phyloP scores from a whole-genome alignment of 306 rosid genomes.

The Quercus wislizeni region DNA sequence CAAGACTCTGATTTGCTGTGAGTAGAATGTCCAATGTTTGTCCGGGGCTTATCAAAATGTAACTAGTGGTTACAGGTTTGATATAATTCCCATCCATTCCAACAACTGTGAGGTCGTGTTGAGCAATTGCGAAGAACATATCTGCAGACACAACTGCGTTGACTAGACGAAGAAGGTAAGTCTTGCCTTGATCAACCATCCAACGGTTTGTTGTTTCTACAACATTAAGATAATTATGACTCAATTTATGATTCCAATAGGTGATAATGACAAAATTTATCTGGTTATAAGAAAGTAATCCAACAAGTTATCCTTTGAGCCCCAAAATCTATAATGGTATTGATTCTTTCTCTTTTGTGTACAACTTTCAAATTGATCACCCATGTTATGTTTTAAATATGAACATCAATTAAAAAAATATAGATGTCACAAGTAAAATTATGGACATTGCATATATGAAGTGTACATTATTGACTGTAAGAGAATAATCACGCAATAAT shows the following conservation, averaged over 20 bases:
- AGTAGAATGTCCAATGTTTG: slow-evolving; percentile 43
- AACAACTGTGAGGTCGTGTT: slow-evolving; percentile 45
- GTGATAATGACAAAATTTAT: no score
- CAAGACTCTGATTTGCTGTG: slow-evolving; percentile 31
- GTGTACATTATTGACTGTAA: no score
- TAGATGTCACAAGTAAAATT: no score
- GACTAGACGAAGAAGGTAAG: slow-evolving; percentile 41
- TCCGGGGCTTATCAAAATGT: slow-evolving; percentile 48
- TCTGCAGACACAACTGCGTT: slow-evolving; percentile 34
- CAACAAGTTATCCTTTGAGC: no score
- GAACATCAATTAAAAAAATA: no score
- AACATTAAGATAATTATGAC: neutral
- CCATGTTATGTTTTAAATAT: no score
- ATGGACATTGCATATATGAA: no score
- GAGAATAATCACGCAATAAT: no score
- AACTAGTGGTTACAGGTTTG: slow-evolving; percentile 29
- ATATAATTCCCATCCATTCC: slow-evolving; percentile 35
- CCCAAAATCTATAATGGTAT: no score
- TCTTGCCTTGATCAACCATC: slow-evolving; percentile 31
- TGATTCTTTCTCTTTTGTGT: no score
- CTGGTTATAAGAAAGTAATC: no score
- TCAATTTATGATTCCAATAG: neutral
- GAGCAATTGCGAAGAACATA: slow-evolving; percentile 38
- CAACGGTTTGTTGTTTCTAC: slow-evolving; percentile 29
- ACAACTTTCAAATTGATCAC: no score